phyloP scores from a whole-genome alignment of 2,329 filamentous ascomycete species.

The Diaporthe vexans region DNA sequence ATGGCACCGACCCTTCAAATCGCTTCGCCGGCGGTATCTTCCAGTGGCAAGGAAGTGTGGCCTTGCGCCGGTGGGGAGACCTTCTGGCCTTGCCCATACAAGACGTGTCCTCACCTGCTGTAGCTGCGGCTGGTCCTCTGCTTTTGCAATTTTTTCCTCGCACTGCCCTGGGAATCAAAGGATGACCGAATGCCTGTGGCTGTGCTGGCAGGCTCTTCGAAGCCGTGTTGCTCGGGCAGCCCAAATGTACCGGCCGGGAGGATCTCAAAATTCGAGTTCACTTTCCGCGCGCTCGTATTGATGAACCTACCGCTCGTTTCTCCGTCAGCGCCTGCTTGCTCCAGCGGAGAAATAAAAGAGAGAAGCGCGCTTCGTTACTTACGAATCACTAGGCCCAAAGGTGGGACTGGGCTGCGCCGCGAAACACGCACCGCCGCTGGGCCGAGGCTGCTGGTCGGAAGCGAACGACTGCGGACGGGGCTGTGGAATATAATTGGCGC shows the following conservation, averaged over 20 bases:
- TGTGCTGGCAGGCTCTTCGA: conserved; percentile 21
- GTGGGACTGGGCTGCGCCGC: conserved; percentile 47
- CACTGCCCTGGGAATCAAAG: conserved; percentile 33
- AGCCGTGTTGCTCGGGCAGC: conserved; percentile 24
- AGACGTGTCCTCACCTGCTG: conserved; percentile 5
- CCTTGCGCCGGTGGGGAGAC: background rate
- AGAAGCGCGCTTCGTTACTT: conserved; percentile 48
- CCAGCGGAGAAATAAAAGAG: background rate
- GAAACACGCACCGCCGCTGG: background rate
- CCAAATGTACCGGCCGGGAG: conserved; percentile 56
- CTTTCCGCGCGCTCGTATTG: conserved; percentile 52
- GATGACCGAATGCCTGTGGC: conserved; percentile 33
- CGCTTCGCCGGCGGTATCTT: background rate
- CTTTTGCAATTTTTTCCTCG: conserved; percentile 36
- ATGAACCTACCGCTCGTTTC: conserved; percentile 43
- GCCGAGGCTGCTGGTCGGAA: conserved; percentile 36
- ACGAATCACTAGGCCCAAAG: conserved; percentile 53
- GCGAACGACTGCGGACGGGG: conserved; percentile 8
- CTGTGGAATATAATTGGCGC: conserved; percentile 30
- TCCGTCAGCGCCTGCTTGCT: conserved; percentile 3
- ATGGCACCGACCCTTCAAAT: background rate
- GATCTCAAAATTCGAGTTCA: conserved; percentile 57
- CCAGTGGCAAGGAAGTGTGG: too few relatives aligned
- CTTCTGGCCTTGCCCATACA: background rate
- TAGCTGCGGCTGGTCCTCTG: conserved; percentile 29